These are phyloP conservation scores for Lasiosphaeria hispida DNA, from an alignment of 495 filamentous ascomycete species.

Conservation along the genomic window DNA sequence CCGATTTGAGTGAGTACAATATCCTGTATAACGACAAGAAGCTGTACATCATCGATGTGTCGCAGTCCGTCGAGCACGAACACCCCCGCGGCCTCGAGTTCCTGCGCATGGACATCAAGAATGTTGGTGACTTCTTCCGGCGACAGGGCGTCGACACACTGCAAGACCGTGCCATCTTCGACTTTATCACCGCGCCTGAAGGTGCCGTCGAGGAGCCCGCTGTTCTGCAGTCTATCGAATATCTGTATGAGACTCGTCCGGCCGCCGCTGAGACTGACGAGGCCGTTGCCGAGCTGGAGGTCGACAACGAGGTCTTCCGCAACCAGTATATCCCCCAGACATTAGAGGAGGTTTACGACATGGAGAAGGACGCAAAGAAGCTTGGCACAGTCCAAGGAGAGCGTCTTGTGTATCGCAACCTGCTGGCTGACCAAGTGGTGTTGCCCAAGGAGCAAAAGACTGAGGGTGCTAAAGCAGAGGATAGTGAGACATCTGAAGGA, in stretches of 20 bases:
- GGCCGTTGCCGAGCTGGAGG: slow-evolving; percentile 53
- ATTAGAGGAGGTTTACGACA: slow-evolving; percentile 89
- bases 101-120: slow-evolving; percentile 96
- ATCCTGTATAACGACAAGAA: slow-evolving; percentile 81
- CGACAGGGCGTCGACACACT: slow-evolving; percentile 78
- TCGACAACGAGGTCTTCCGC: slow-evolving; percentile 88
- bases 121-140: slow-evolving; percentile 86
- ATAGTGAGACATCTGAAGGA: slow-evolving; percentile 32
- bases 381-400: slow-evolving; percentile 68
- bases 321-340: slow-evolving; percentile 95
- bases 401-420: slow-evolving; percentile 73
- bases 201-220: slow-evolving; percentile 50
- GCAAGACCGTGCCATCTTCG: slow-evolving; percentile 69
- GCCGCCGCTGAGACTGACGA: slow-evolving; percentile 41
- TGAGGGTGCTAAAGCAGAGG: slow-evolving; percentile 4
- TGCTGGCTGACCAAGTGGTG: slow-evolving; percentile 69
- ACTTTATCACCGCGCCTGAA: slow-evolving; percentile 66
- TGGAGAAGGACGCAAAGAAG: slow-evolving; percentile 83
- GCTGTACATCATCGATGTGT: slow-evolving; percentile 94
- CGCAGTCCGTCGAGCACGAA: slow-evolving; percentile 93
- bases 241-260: slow-evolving; percentile 41
- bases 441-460: slow-evolving; percentile 22
- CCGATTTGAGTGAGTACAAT: slow-evolving; percentile 97
- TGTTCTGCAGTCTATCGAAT: slow-evolving; percentile 42
- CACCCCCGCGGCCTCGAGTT: slow-evolving; percentile 91